These are phyloP conservation scores for Nigrospora osmanthi DNA, from an alignment of 2,329 filamentous ascomycete species.

Conservation along the genomic window DNA sequence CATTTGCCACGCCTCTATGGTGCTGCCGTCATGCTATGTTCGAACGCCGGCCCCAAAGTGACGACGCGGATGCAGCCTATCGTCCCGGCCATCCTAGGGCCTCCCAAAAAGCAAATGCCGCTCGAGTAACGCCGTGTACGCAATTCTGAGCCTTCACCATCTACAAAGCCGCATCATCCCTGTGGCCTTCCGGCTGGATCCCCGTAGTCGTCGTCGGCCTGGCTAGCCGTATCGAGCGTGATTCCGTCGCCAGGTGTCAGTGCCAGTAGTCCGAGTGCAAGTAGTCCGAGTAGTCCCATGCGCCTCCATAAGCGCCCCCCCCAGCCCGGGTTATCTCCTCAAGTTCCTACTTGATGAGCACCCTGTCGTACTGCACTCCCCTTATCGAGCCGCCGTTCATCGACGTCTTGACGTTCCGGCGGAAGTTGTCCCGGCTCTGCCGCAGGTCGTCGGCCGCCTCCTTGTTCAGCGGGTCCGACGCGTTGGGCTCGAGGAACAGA, in stretches of 20 bases:
- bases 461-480: slow-evolving; percentile 96
- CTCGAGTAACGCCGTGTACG: slow-evolving; percentile 2
- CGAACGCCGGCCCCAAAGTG: not conserved
- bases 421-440: slow-evolving; percentile 78
- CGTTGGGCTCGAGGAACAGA: slow-evolving; percentile 94
- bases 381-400: slow-evolving; percentile 77
- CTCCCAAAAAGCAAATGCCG: slow-evolving; percentile 3
- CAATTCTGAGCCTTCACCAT: not conserved
- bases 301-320: no score
- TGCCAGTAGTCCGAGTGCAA: no score
- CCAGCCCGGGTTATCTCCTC: no score
- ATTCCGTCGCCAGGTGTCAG: not conserved
- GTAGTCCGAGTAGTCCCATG: no score
- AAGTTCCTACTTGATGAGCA: slow-evolving; percentile 53
- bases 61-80: no score
- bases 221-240: not conserved
- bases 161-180: no score
- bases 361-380: slow-evolving; percentile 68
- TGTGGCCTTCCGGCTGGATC: not conserved
- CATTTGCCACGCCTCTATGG: slow-evolving; percentile 1
- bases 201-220: not conserved
- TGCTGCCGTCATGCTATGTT: slow-evolving; percentile 1
- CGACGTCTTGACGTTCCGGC: slow-evolving; percentile 76
- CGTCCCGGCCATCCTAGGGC: not conserved
- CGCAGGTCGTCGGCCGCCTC: slow-evolving; percentile 92